Evolutionary conservation across 305 asterid species (phyloP).

Genomic region (Fraxinus baroniana): DNA sequence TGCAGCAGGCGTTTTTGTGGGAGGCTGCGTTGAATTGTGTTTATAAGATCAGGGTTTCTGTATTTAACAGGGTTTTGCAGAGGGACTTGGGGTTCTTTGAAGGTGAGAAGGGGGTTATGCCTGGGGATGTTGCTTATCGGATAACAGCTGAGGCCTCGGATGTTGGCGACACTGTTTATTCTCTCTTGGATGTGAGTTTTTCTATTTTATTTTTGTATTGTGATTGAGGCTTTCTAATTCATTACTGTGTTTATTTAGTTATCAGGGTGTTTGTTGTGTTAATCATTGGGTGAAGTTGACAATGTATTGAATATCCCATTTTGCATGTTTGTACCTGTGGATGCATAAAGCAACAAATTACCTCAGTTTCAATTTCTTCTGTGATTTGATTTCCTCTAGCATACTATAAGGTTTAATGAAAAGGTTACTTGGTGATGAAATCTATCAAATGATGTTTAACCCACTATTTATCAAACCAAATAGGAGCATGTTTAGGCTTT

Average conservation of each 20-base stretch:
- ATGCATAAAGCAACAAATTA: background rate
- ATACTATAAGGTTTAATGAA: background rate
- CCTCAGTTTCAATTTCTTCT: background rate
- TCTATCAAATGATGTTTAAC: background rate
- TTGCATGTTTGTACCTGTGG: background rate
- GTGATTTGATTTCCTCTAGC: background rate
- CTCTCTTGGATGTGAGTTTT: constrained; percentile 64
- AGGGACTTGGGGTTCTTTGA: constrained; percentile 84
- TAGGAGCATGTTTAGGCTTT: background rate
- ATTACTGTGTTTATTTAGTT: background rate
- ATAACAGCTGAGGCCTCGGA: constrained; percentile 91
- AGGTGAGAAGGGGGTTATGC: constrained; percentile 54
- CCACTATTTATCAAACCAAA: background rate
- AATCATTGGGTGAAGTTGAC: background rate
- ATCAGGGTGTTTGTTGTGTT: background rate
- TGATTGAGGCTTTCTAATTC: background rate
- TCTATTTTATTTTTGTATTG: background rate
- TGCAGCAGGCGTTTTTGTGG: constrained; percentile 79
- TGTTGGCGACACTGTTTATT: constrained; percentile 69
- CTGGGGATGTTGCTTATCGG: constrained; percentile 80
- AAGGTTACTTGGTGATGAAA: background rate
- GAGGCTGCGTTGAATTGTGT: constrained; percentile 77
- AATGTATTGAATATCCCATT: background rate
- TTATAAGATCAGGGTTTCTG: constrained; percentile 54
- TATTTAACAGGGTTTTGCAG: constrained; percentile 58